A percentile compares a stretch with the other conserved stretches of the same genome.
These are phyloP conservation scores for Zoysia matrella DNA, from an alignment of 202 grass and related monocot species.

Conservation along the genomic window DNA sequence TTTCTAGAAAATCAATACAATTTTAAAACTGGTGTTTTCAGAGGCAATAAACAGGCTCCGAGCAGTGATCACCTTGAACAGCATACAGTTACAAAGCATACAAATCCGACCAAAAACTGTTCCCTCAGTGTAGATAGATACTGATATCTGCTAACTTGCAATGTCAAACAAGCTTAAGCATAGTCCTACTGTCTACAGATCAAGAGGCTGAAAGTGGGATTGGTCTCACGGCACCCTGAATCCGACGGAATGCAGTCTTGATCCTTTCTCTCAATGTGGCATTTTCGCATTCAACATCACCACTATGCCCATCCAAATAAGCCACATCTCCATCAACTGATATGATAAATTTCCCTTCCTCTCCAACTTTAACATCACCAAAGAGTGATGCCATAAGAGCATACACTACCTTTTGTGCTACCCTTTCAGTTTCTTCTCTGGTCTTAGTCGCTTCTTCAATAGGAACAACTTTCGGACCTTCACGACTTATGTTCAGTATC, in stretches of 20 bases:
- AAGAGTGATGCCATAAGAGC: conserved; percentile 82
- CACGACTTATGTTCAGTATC: conserved; percentile 80
- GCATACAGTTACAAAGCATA: neutral
- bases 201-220: conserved; percentile 65
- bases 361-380: conserved; percentile 77
- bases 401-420: conserved; percentile 71
- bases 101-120: neutral
- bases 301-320: conserved; percentile 62
- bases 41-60: neutral
- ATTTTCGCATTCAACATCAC: conserved; percentile 83
- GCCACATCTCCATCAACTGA: conserved; percentile 73
- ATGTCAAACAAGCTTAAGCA: conserved; percentile 4
- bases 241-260: conserved; percentile 68
- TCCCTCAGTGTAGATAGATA: neutral
- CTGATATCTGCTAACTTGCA: neutral
- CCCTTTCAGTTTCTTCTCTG: conserved; percentile 72
- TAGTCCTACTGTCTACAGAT: conserved; percentile 1
- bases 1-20: no score
- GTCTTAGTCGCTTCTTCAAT: conserved; percentile 60
- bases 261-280: conserved; percentile 68
- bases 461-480: conserved; percentile 74
- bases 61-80: neutral
- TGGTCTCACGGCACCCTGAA: conserved; percentile 77
- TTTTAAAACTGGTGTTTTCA: no score
- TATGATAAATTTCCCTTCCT: conserved; percentile 76